Evolutionary conservation across 2,329 filamentous ascomycete genomes (phyloP), one percentile per base, ranked within the genome.

Genomic region (Waltergamsia citrina): DNA sequence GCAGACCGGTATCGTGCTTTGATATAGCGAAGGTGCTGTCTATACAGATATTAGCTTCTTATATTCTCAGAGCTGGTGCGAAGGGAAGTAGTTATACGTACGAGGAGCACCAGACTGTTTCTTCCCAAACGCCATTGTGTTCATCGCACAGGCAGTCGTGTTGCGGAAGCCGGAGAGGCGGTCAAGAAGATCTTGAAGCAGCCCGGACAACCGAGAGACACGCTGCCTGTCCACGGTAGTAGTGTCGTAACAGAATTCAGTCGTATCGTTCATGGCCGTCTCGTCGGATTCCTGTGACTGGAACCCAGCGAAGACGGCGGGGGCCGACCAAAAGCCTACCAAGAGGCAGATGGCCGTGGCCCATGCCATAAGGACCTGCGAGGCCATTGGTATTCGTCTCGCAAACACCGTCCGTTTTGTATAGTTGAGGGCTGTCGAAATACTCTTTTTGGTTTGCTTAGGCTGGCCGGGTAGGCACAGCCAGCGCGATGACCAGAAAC

Each of bases 261-360:
- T n/a, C n/a, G n/a, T n/a, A n/a, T n/a, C n/a, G n/a, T n/a, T n/a
- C n/a, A n/a, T n/a, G n/a, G n/a, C n/a, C n/a, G n/a, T n/a, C n/a
- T n/a, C n/a, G n/a, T n/a, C n/a, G n/a, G n/a, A n/a, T n/a, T n/a
- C n/a, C n/a, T n/a, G n/a, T n/a, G n/a, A n/a, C n/a, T n/a, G n/a
- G n/a, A n/a, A n/a, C 18, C 22, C 25, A 21, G 15, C 30, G n/a
- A 33, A 20, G 25, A 17, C 35, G 30, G 30, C 15, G 30, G 25
- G 25, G 35, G 21, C 28, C 19, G 32, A n/a, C 34, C 19, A 36
- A 29, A 36, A 25, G 34, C 34, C 34, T 17, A 36, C 14, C 17
- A 36, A 31, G 19, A 36, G 34, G 34, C 34, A 36, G 26, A 31
- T 36, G 27, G 28, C 20, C 19, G 11, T 9, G 15, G 14, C 27